Evolutionary conservation across 108 stramenopile genomes (phyloP).

Genomic region (Nitzschia palea): DNA sequence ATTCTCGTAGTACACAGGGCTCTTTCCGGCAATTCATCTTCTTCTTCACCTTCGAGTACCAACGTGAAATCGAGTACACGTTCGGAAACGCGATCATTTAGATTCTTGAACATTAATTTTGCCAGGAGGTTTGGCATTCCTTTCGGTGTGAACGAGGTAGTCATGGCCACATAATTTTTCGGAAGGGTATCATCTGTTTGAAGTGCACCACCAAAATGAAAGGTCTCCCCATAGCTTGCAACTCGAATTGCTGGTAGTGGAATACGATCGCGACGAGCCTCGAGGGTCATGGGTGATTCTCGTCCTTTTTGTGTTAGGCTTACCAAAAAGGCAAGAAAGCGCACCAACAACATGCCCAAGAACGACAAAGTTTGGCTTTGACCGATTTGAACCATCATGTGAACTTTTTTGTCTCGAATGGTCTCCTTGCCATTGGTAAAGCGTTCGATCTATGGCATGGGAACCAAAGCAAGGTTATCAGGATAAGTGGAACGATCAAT

Average conservation of each 20-base stretch:
- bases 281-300: conserved; percentile 30
- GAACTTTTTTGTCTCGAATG: conserved; percentile 43
- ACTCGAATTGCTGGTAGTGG: conserved; percentile 42
- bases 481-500: not conserved
- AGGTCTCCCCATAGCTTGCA: conserved; percentile 21
- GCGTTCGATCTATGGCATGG: conserved; percentile 37
- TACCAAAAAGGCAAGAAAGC: conserved; percentile 23
- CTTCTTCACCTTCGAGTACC: conserved; percentile 38
- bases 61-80: conserved; percentile 43
- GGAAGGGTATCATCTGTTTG: conserved; percentile 29
- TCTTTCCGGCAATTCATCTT: conserved; percentile 53
- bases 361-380: conserved; percentile 29
- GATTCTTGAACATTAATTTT: conserved; percentile 5
- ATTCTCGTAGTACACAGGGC: conserved; percentile 45
- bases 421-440: conserved; percentile 28
- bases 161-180: conserved; percentile 56
- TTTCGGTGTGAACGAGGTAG: not conserved
- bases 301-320: conserved; percentile 17
- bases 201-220: conserved; percentile 60
- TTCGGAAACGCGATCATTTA: not conserved
- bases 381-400: conserved; percentile 54
- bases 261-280: conserved; percentile 28
- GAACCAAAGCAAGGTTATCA: not conserved
- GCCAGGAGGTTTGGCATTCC: conserved; percentile 12
- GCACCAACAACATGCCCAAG: conserved; percentile 30